Evolutionary conservation across 257 asterid genomes (phyloP), one percentile per base, ranked within the genome.

Genomic region (Przewalskia tangutica): DNA sequence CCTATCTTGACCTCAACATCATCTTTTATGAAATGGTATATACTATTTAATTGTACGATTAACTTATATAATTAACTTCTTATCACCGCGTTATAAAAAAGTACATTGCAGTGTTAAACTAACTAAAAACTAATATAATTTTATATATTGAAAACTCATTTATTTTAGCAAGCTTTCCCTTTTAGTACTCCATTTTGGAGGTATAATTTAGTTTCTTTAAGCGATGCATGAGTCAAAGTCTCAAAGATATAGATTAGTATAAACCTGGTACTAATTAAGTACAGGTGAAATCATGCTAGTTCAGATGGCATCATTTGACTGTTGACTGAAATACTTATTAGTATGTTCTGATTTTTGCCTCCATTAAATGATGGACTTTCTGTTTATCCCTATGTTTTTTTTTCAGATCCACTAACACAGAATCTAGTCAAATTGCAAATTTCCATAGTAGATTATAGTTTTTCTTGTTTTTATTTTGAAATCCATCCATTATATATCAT

Each of bases 261-360:
- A 20, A 71, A 11, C 6, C 10, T 18, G 11, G 58, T 46, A 68
- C 8, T 68, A 9, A 42, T 18, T 67, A 40, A 38, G 54, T 67
- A 40, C 32, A 9, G 2, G 40, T 62, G 20, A 36, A 8, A 59
- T 5, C 40, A 62, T 62, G 17, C 68, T 8, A 62, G 17, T 62
- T 23, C 17, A 62, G 7, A 62, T 62, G 40, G 14, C 42, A 71
- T 71, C 53, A 73, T 48, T 73, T 73, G 79, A 73, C 55, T 73
- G 79, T 73, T 73, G 79, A 73, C 79, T 73, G 59, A 73, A 73
- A 48, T 48, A 38, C 60, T 73, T 48, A 65, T 65, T 65, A 27
- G 32, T 27, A 48, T 34, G 23, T 66, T 65, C 50, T 13, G 79
- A 75, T 75, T 50, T 48, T 75, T 75, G 79, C 62, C 79, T 48